Evolutionary conservation across 805 yeast genomes (phyloP).

Genomic region (Cyberlindnera euphorbiiphila): DNA sequence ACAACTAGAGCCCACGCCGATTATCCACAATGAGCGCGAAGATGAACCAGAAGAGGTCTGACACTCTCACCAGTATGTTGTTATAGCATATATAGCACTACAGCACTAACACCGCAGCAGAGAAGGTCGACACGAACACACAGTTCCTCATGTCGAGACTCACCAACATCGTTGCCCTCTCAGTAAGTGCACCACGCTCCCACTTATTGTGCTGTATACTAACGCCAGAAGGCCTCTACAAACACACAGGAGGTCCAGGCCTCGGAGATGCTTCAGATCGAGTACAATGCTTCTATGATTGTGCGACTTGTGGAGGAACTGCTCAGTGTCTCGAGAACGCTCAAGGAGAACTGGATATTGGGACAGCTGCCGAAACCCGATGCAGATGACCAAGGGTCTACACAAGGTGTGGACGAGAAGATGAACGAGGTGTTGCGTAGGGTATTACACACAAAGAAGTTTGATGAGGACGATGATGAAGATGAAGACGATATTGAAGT

Average conservation of each 20-base stretch:
- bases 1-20: background rate
- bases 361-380: constrained; percentile 43
- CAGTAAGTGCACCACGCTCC: constrained; percentile 26
- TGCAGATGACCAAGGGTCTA: constrained; percentile 13
- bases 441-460: constrained; percentile 9
- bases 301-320: constrained; percentile 52
- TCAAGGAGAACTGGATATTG: constrained; percentile 55
- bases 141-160: constrained; percentile 49
- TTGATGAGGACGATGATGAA: constrained; percentile 13
- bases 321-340: constrained; percentile 42
- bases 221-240: constrained; percentile 21
- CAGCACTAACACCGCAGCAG: constrained; percentile 23
- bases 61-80: constrained; percentile 37
- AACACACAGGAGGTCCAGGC: constrained; percentile 37
- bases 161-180: constrained; percentile 48
- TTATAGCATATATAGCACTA: constrained; percentile 14
- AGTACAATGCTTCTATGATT: constrained; percentile 47
- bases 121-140: constrained; percentile 47
- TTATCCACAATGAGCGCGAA: constrained; percentile 3
- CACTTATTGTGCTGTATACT: background rate
- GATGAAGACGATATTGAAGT: constrained; percentile 6
- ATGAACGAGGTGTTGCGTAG: constrained; percentile 12
- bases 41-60: constrained; percentile 44
- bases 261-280: constrained; percentile 54
- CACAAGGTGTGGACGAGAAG: constrained; percentile 6